Evolutionary conservation across 1,284 basidiomycete species (phyloP), one percentile per base, ranked within the genome.

Genomic region (Athelia psychrophila): DNA sequence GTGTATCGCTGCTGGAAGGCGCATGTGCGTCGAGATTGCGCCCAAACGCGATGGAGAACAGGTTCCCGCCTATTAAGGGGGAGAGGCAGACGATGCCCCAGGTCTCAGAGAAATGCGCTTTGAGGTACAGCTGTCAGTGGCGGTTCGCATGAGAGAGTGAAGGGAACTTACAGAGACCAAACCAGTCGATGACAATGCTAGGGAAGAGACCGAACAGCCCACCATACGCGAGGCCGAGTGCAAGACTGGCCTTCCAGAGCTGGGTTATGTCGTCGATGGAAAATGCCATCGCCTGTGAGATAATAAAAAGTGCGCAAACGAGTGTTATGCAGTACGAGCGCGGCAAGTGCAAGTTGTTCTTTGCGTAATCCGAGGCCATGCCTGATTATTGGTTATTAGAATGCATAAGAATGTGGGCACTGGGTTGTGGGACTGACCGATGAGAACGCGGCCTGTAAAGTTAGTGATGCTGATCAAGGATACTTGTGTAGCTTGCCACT

Each of bases 31-130:
- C 93, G 38, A 93, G 77, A 56, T 91, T 86, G 38, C 72, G 73
- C 1, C 94, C 94, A 62, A 95, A 96, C 40, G 89, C 73, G 36
- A 95, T 62, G 38, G 92, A 93, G 69, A 95, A 92, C 1, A 93
- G 49, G 70, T 95, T 96, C 0, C 90, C 90, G 6, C 88, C 90
- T 2, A 94, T 47, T 52, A 93, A 78, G 1, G 94, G 92, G 0
- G 88, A 81, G 18, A 94, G 69, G 6, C 82, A 83, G 24, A 89
- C 77, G 63, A 82, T 90, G 16, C 94, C 94, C 86, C 86, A 95
- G 66, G 95, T 96, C 70, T 93, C 86, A 2, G 84, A 84, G 60
- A 91, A 85, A 60, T 87, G 86, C 15, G 72, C 84, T 86, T 4
- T 5, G 18, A 33, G 35, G 23, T 8, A 15, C 23, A 49, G 40